Conservation (phyloP, 495 filamentous ascomycete genomes). For the Cudoniella acicularis region DNA sequence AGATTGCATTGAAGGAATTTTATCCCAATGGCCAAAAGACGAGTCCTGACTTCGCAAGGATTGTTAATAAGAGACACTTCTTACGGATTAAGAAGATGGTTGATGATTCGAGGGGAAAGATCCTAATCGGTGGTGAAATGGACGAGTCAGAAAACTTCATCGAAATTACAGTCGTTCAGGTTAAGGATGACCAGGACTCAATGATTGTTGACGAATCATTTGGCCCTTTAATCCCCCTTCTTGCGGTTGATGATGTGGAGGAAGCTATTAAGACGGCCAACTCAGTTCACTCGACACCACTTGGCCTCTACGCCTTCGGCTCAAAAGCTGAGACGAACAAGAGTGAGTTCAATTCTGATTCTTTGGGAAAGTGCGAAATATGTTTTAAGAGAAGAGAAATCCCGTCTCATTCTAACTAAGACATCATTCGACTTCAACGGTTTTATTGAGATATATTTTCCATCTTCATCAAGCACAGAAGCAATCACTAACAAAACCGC, state of each 20-base stretch:
- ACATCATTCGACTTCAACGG: too few species aligned
- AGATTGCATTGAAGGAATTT: constrained; percentile 69
- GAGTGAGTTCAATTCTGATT: constrained; percentile 14
- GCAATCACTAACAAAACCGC: too few species aligned
- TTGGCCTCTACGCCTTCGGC: constrained; percentile 83
- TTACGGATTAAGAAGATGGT: constrained; percentile 85
- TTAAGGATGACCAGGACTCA: constrained; percentile 71
- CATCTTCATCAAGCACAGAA: too few species aligned
- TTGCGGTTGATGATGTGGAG: constrained; percentile 70
- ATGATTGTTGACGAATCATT: constrained; percentile 81
- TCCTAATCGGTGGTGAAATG: constrained; percentile 78
- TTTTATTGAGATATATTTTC: too few species aligned
- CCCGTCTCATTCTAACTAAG: too few species aligned
- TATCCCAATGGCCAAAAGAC: constrained; percentile 76
- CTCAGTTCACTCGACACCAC: constrained; percentile 70
- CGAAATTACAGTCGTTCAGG: constrained; percentile 77
- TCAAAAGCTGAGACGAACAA: constrained; percentile 56
- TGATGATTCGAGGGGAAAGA: constrained; percentile 75
- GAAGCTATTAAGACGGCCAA: constrained; percentile 78
- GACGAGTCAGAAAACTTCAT: constrained; percentile 77
- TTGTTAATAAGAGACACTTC: constrained; percentile 76
- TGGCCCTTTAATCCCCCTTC: constrained; percentile 79
- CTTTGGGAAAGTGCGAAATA: background rate
- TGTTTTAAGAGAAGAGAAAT: background rate
- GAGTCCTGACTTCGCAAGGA: constrained; percentile 70